phyloP scores from a whole-genome alignment of 2,329 filamentous ascomycete genomes.

The Ophidiomyces ophidiicola region DNA sequence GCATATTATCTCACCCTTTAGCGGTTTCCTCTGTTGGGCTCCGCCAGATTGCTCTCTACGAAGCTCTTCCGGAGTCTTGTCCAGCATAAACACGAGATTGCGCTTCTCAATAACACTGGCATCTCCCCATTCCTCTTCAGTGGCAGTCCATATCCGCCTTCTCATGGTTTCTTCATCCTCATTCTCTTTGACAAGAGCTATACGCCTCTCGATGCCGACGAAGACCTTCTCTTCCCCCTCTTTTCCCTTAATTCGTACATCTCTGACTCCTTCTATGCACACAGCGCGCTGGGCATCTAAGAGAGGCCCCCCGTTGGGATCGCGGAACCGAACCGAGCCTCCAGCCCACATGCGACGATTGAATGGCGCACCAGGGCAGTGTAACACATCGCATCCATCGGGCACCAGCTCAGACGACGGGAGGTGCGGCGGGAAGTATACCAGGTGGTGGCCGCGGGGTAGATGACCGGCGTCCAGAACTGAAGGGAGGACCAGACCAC shows the following conservation, averaged over 20 bases:
- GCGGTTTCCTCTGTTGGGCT: conserved; percentile 19
- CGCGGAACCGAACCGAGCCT: conserved; percentile 51
- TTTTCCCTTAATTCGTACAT: conserved; percentile 40
- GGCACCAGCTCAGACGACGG: conserved; percentile 51
- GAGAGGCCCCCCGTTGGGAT: conserved; percentile 18
- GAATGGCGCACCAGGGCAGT: conserved; percentile 62
- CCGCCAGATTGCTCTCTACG: conserved; percentile 19
- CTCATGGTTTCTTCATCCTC: conserved; percentile 27
- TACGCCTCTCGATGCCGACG: conserved; percentile 46
- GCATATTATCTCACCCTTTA: conserved; percentile 26
- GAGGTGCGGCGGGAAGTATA: conserved; percentile 70
- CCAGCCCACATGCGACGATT: conserved; percentile 79
- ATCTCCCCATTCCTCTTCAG: conserved; percentile 33
- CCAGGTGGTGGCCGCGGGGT: conserved; percentile 57
- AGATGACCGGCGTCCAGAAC: conserved; percentile 22
- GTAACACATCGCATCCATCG: conserved; percentile 74
- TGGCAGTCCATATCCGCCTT: conserved; percentile 33
- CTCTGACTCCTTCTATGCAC: conserved; percentile 38
- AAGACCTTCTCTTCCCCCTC: conserved; percentile 46
- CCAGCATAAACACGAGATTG: conserved; percentile 52
- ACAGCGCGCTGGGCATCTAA: conserved; percentile 30
- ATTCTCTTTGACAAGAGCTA: conserved; percentile 31
- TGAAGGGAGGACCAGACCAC: conserved; percentile 24
- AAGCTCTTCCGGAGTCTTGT: conserved; percentile 31
- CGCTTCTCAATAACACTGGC: conserved; percentile 45